Base-by-base conservation (phyloP, 2,329 filamentous ascomycete genomes). In the Penicillium digitatum region DNA sequence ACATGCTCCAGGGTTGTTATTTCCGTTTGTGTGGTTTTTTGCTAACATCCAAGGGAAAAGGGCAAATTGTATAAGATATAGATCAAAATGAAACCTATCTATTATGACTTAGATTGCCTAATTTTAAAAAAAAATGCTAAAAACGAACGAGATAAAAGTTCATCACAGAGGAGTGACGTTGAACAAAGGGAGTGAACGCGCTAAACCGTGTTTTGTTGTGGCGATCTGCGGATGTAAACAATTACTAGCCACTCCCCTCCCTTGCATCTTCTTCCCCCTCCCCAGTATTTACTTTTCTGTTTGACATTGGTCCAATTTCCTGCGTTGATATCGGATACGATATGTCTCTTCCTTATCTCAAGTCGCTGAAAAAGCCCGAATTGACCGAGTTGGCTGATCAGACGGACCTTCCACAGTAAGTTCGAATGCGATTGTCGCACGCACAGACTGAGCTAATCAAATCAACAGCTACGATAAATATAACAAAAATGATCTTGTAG, bases 341-440 rank as follows among this genome's bases (percentile, higher is more conserved):
- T 66, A 89, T 89, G 86, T 84, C 76, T 65, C 84, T 87, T 69
- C 83, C 85, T 65, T 95, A 88, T 84, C 81, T 96, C 71, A 83
- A 86, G 74, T 82, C 82, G 72, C 88, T 94, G 81, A 87, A 88
- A 78, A 95, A 95, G 81, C 81, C 80, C 65, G 89, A 93, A 62
- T 82, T 96, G 54, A 74, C 84, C 65, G 87, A 89, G 60, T 80
- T 95, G 59, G 89, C 90, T 56, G 83, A 89, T 62, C 76, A 80
- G 44, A 81, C 88, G 59, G 87, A 87, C 55, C 78, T 93, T 52
- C 81, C 83, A 69, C 82, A 88, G 90, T 95, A 84, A 69, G 86
- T 82, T 9, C 5, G 11, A 24, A 35, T 22, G 29, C n/a, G 35
- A 20, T 32, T 26, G 45, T 55, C 56, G 52, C 52, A 61, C 56